A percentile compares a stretch with the other conserved stretches of the same genome.
Evolutionary conservation across 371 early-diverging fungal species (phyloP).

Genomic region (Homolaphlyctis polyrhiza): DNA sequence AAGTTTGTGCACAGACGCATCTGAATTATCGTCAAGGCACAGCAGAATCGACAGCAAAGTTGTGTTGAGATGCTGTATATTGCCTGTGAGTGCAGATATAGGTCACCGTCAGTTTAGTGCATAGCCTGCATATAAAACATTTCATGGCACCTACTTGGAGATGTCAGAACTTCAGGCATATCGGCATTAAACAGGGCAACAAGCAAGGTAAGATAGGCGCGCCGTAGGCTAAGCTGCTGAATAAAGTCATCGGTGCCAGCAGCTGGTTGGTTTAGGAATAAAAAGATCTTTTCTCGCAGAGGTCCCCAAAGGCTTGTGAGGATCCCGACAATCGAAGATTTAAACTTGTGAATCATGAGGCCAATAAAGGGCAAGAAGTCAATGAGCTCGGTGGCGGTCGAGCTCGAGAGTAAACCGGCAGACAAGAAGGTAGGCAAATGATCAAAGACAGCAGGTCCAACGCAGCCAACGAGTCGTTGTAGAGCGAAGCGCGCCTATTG

Average conservation of each 20-base stretch:
- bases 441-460: conserved; percentile 78
- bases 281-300: conserved; percentile 75
- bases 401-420: conserved; percentile 64
- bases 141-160: neutral
- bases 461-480: conserved; percentile 79
- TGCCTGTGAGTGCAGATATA: conserved; percentile 34
- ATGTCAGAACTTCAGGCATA: conserved; percentile 63
- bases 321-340: conserved; percentile 37
- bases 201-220: conserved; percentile 78
- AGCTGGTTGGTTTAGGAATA: conserved; percentile 73
- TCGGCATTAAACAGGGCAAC: conserved; percentile 76
- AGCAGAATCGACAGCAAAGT: conserved; percentile 75
- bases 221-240: conserved; percentile 68
- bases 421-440: conserved; percentile 76
- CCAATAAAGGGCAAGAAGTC: conserved; percentile 87
- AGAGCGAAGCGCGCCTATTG: conserved; percentile 70
- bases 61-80: conserved; percentile 63
- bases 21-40: conserved; percentile 68
- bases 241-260: conserved; percentile 87
- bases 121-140: no score
- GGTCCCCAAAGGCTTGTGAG: conserved; percentile 76
- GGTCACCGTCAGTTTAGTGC: neutral
- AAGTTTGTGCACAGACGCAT: conserved; percentile 70
- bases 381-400: conserved; percentile 71
- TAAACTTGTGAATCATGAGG: conserved; percentile 81